Evolutionary conservation across 257 asterid genomes (phyloP), one percentile per base, ranked within the genome.

Genomic region (Asclepias syriaca): DNA sequence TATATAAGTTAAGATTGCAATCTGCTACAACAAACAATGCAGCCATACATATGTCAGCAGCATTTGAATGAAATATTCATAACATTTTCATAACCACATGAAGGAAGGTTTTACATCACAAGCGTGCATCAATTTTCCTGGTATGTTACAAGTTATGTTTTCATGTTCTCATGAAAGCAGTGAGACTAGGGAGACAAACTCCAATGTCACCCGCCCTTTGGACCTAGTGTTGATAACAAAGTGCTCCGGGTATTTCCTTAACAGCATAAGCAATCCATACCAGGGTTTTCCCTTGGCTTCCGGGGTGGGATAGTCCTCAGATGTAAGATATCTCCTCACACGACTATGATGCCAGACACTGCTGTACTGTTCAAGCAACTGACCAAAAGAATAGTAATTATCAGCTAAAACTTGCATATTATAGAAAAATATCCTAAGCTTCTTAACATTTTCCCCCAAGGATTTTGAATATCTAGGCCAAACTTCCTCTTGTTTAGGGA

Each of bases 141-240:
- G 39, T 57, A 66, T 59, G 65, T 40, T 40, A 77, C 75, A 73
- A 55, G 29, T 5, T 21, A 37, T 58, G 29, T 15, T 58, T 64
- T 64, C 65, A 49, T 9, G 32, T 67, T 80, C 15, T 88, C 87
- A 94, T 0, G 96, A 84, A 71, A 94, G 75, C 18, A 94, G 80
- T 0, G 99, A 89, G 77, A 92, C 98, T 2, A 95, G 99, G 37
- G 98, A 91, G 75, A 95, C 98, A 24, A 86, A 95, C 86, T 95
- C 98, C 46, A 68, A 79, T 0, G 90, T 79, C 51, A 86, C 81
- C 55, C 95, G 91, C 5, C 97, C 97, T 85, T 88, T 89, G 10
- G 97, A 91, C 74, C 91, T 78, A 49, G 93, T 95, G 82, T 95
- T 95, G 84, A 95, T 86, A 29, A 91, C 99, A 65, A 95, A 95